Evolutionary conservation across 169 alveolate species (phyloP), one percentile per base, ranked within the genome.

Genomic region (Neospora caninum): DNA sequence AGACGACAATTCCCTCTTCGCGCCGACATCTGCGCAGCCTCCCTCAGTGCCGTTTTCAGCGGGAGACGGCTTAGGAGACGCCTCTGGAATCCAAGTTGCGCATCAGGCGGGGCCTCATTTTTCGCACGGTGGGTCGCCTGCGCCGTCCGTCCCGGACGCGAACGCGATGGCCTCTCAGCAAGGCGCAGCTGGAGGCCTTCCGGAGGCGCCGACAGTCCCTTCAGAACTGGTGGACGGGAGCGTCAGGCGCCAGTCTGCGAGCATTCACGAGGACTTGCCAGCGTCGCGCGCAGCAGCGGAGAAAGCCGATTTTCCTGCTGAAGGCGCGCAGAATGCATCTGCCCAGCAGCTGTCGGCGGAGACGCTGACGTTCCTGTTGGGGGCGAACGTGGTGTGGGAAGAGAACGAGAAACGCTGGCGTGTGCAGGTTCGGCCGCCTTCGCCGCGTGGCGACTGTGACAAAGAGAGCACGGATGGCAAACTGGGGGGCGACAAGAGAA

Each of bases 301-400:
- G 25, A 49, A 36, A 42, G 89, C 67, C 38, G 89, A 36, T 0
- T 22, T 64, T 27, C 7, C 73, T 16, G 31, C 20, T 29, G 73
- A 64, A 64, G 73, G 73, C 73, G 73, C 73, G 25, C n/a, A 9
- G 31, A 7, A 64, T 13, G 73, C 73, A 64, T 7, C 73, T 9
- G 73, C 73, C 67, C 89, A 82, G 89, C 69, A 39, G 34, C 89
- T 82, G n/a, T 42, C 89, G 13, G 89, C 89, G 1, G 89, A 82
- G 38, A 36, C 54, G n/a, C 38, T 82, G 89, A 82, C 89, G 0
- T 25, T 29, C 34, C 67, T 82, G 36, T 29, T 82, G 13, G 67
- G 38, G 18, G 39, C 54, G n/a, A 41, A 42, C 64, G 89, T 42
- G 20, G 67, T 82, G 22, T 82, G 89, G 89, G 89, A 82, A 82